Conservation (phyloP, 345 rosid species). For the Eucalyptus urophylla region DNA sequence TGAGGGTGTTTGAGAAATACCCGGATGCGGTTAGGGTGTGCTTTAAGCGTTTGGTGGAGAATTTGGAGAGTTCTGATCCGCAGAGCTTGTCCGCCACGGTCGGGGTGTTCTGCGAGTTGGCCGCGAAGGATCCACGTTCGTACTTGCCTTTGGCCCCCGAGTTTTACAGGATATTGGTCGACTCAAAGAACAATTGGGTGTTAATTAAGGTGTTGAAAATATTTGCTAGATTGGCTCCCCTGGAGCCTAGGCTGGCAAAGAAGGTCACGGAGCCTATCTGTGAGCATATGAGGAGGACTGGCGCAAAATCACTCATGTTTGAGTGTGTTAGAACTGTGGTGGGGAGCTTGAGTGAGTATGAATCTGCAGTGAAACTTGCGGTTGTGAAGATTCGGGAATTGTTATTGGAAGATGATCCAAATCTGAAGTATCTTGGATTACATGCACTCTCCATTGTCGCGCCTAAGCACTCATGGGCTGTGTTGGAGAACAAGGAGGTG, state of each 20-base stretch:
- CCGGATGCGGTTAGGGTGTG: conserved; percentile 89
- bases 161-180: conserved; percentile 69
- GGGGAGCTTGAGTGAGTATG: conserved; percentile 76
- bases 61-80: conserved; percentile 66
- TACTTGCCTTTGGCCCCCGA: conserved; percentile 87
- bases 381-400: conserved; percentile 53
- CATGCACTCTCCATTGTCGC: conserved; percentile 65
- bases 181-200: conserved; percentile 90
- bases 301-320: conserved; percentile 74
- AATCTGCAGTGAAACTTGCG: conserved; percentile 74
- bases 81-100: conserved; percentile 51
- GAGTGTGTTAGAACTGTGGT: conserved; percentile 82
- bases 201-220: conserved; percentile 82
- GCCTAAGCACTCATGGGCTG: conserved; percentile 65
- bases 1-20: conserved; percentile 72
- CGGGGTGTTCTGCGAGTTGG: conserved; percentile 81
- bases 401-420: conserved; percentile 76
- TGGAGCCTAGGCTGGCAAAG: conserved; percentile 83
- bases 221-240: conserved; percentile 55
- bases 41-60: conserved; percentile 86
- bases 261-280: conserved; percentile 77
- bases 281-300: conserved; percentile 77
- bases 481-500: conserved; percentile 77
- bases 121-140: conserved; percentile 54
- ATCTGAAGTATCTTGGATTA: conserved; percentile 91